Base-by-base conservation (phyloP, 208 protist genomes). In the Crithidia expoeki region DNA sequence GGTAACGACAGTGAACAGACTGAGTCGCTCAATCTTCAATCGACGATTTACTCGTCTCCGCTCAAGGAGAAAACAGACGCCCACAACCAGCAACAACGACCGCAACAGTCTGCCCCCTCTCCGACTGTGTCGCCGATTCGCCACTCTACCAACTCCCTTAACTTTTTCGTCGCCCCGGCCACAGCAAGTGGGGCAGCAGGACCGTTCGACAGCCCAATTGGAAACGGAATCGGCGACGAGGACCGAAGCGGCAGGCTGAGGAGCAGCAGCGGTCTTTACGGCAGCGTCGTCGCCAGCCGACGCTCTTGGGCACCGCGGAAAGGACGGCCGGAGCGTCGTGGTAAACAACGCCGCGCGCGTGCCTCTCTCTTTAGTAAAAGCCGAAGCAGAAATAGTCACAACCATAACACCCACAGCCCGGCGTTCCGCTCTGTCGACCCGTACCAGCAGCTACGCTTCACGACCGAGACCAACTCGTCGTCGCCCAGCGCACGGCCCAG, bases 261-360 rank as follows among this genome's bases (percentile, higher is more conserved):
- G 7, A 12, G 21, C 14, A 47, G 62, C n/a, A 76, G 71, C 25
- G 62, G 55, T 12, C 50, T 76, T 5, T 76, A 76, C 71, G 71
- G 71, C 46, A 65, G 56, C 34, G 71, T 62, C 16, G 42, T 76
- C 32, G 71, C 71, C 5, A 28, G 44, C 9, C 61, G 71, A 16
- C 61, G 63, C 27, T 76, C 71, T 44, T 76, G 71, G 71, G 71
- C 71, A 30, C 71, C 71, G 30, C 71, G 38, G 34, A 76, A 76
- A 60, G 46, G 23, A 14, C 55, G 49, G 9, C 62, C 49, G 62
- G 9, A 47, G 33, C 38, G n/a, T 12, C 59, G 36, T 12, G 46
- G 49, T 12, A 34, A 33, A 25, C 62, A 58, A 10, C 62, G 32
- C 19, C 58, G 49, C 30, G 23, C 25, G 34, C 47, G 40, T 21